phyloP scores from a whole-genome alignment of 495 filamentous ascomycete genomes.

The Rhypophila decipiens region DNA sequence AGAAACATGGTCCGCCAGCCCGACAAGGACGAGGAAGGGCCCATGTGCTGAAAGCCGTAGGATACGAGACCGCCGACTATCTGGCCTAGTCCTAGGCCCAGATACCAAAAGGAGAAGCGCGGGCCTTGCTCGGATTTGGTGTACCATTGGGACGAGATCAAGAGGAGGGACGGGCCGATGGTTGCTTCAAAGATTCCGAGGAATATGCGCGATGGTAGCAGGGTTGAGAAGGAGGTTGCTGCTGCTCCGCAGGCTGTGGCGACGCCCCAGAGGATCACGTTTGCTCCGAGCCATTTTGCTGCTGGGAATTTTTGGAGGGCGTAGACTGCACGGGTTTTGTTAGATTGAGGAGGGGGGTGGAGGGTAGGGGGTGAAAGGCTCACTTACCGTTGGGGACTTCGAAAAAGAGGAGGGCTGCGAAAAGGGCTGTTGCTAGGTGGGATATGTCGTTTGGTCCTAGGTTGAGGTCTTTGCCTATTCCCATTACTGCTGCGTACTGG shows the following conservation, averaged over 20 bases:
- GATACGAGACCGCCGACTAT: slow-evolving; percentile 57
- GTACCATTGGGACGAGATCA: slow-evolving; percentile 53
- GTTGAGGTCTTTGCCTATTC: slow-evolving; percentile 22
- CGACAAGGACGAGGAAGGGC: slow-evolving; percentile 29
- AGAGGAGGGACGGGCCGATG: slow-evolving; percentile 53
- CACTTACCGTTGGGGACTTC: slow-evolving; percentile 28
- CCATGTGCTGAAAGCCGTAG: slow-evolving; percentile 56
- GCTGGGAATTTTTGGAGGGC: slow-evolving; percentile 46
- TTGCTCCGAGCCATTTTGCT: slow-evolving; percentile 48
- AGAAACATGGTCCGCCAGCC: slow-evolving; percentile 63
- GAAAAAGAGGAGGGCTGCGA: slow-evolving; percentile 25
- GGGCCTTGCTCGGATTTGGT: slow-evolving; percentile 55
- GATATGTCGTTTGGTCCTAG: slow-evolving; percentile 31
- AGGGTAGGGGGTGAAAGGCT: neutral
- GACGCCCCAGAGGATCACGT: slow-evolving; percentile 46
- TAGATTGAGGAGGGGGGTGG: neutral
- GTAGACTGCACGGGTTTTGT: slow-evolving; percentile 21
- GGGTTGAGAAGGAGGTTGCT: slow-evolving; percentile 24
- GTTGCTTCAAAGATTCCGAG: slow-evolving; percentile 59
- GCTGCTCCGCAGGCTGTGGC: slow-evolving; percentile 32
- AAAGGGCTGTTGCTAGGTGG: slow-evolving; percentile 30
- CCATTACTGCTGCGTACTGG: slow-evolving; percentile 34
- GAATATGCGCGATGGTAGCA: slow-evolving; percentile 44
- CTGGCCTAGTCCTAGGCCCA: slow-evolving; percentile 54
- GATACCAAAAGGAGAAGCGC: slow-evolving; percentile 59